phyloP scores from a whole-genome alignment of 2,329 filamentous ascomycete species.

The Beauveria rudraprayagi region DNA sequence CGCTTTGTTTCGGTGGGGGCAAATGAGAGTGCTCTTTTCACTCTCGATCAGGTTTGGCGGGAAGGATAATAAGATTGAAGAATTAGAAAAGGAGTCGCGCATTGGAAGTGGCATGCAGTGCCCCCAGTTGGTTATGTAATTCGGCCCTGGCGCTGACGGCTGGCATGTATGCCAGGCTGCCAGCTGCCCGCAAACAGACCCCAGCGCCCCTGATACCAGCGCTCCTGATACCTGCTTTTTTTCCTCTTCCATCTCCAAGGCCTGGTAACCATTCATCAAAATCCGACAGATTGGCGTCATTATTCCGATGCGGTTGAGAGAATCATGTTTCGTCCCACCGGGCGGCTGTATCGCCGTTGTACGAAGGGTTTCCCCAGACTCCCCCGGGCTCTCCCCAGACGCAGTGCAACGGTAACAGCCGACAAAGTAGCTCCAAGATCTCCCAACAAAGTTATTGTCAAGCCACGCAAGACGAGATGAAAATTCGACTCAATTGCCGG shows the following conservation, averaged over 20 bases:
- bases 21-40: not conserved
- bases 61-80: not conserved
- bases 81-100: not conserved
- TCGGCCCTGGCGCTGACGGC: not conserved
- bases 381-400: not conserved
- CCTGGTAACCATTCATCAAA: not conserved
- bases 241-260: not conserved
- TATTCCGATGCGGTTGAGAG: no score
- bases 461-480: not conserved
- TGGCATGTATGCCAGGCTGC: not conserved
- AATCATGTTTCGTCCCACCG: no score
- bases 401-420: not conserved
- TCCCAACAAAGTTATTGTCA: not conserved
- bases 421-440: not conserved
- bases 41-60: not conserved
- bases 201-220: not conserved
- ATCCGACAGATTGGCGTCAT: not conserved
- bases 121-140: constrained; percentile 1
- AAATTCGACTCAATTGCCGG: not conserved
- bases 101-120: not conserved
- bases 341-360: not conserved
- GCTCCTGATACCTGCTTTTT: no score
- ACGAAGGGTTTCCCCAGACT: constrained; percentile 1
- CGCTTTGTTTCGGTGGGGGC: not conserved
- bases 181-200: not conserved